Percentiles rank a stretch among this genome's conserved stretches.
Evolutionary conservation across 805 yeast genomes (phyloP).

Genomic region (Ogataea polymorpha): DNA sequence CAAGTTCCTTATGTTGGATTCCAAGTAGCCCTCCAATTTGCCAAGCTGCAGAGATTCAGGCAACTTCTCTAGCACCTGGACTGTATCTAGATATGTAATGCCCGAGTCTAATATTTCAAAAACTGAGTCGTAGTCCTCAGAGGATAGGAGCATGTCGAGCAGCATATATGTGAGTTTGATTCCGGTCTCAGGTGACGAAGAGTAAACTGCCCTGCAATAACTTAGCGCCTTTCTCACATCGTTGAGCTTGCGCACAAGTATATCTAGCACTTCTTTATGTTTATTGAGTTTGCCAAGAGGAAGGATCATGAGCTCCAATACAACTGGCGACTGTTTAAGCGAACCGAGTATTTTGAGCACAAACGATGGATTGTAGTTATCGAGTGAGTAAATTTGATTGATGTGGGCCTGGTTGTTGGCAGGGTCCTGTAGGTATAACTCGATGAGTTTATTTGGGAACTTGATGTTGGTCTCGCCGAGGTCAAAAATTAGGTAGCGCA

Average conservation of each 20-base stretch:
- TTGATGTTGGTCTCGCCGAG: slow-evolving; percentile 35
- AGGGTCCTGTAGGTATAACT: slow-evolving; percentile 39
- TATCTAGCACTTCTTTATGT: slow-evolving; percentile 60
- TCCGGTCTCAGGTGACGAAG: slow-evolving; percentile 38
- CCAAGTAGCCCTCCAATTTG: slow-evolving; percentile 42
- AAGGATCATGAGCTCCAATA: slow-evolving; percentile 48
- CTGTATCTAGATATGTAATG: slow-evolving; percentile 26
- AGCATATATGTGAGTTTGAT: slow-evolving; percentile 45
- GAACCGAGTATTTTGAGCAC: slow-evolving; percentile 25
- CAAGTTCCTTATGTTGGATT: slow-evolving; percentile 40
- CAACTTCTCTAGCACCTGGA: slow-evolving; percentile 43
- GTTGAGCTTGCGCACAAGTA: slow-evolving; percentile 54
- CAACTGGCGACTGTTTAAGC: slow-evolving; percentile 14
- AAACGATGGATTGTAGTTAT: slow-evolving; percentile 38
- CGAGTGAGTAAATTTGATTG: slow-evolving; percentile 32
- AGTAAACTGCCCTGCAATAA: slow-evolving; percentile 54
- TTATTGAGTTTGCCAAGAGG: slow-evolving; percentile 58
- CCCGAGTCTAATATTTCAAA: slow-evolving; percentile 32
- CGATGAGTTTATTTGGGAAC: slow-evolving; percentile 44
- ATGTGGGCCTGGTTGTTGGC: slow-evolving; percentile 31
- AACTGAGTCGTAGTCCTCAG: slow-evolving; percentile 13
- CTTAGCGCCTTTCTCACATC: slow-evolving; percentile 57
- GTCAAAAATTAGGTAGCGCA: slow-evolving; percentile 48
- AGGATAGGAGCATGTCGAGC: slow-evolving; percentile 37
- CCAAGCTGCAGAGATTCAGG: slow-evolving; percentile 49